These are phyloP conservation scores for Phlebiopsis gigantea DNA, from an alignment of 768 basidiomycete genomes.

Conservation along the genomic window DNA sequence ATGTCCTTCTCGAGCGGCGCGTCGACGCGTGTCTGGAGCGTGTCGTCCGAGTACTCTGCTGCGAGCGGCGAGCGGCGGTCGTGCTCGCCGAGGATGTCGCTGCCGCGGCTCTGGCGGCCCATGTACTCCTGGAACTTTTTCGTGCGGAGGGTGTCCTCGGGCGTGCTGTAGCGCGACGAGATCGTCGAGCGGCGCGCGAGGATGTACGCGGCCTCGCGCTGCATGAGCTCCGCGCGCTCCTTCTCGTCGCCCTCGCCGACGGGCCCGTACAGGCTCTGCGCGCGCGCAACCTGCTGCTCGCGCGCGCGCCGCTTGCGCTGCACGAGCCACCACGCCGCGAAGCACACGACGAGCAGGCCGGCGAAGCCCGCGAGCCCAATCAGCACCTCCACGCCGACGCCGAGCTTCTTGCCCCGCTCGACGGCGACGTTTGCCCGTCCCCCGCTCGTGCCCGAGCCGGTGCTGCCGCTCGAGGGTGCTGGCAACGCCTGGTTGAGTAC, in stretches of 20 bases:
- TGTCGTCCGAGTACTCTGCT: slow-evolving; percentile 31
- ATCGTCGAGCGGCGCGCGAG: slow-evolving; percentile 27
- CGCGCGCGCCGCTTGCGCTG: slow-evolving; percentile 1
- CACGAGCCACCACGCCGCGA: slow-evolving; percentile 45
- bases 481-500: slow-evolving; percentile 56
- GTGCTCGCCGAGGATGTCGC: slow-evolving; percentile 11
- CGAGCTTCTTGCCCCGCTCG: slow-evolving; percentile 35
- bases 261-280: slow-evolving; percentile 10
- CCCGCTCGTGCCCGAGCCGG: neutral
- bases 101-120: slow-evolving; percentile 3
- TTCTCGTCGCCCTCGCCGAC: slow-evolving; percentile 12
- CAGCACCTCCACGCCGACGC: slow-evolving; percentile 59
- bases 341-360: slow-evolving; percentile 46
- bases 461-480: slow-evolving; percentile 11
- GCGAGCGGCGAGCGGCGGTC: slow-evolving; percentile 25
- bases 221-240: slow-evolving; percentile 15
- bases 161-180: slow-evolving; percentile 22
- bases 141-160: slow-evolving; percentile 36
- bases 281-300: slow-evolving; percentile 14
- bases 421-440: neutral
- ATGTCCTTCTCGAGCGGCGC: slow-evolving; percentile 3
- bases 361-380: slow-evolving; percentile 57
- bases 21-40: slow-evolving; percentile 20
- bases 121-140: slow-evolving; percentile 36
- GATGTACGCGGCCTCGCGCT: slow-evolving; percentile 28